Evolutionary conservation across 768 basidiomycete species (phyloP), one percentile per base, ranked within the genome.

Genomic region (Pisolithus orientalis): DNA sequence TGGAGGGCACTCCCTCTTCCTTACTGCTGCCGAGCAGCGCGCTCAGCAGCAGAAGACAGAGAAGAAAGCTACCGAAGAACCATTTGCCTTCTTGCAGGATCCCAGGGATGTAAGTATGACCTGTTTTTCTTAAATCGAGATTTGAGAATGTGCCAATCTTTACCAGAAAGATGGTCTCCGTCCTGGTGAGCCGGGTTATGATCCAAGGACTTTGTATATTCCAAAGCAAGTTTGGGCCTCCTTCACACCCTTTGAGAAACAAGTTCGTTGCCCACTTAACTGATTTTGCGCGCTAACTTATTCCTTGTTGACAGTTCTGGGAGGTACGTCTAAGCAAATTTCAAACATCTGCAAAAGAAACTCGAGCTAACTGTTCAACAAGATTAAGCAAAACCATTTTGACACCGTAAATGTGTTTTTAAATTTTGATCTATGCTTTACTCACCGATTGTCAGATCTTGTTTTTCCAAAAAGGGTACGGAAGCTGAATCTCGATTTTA

Each of bases 301-400:
- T 5, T 34, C 11, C 34, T 47, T 50, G 10, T 38, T 4, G 49
- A 24, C 62, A 91, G 80, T 90, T 90, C 54, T 86, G 84, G 84
- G 84, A 86, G 79, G 82, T 81, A 62, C 38, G 80, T 70, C 11
- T 16, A 43, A 11, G 34, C 27, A 45, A 9, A 43, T 46, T 52
- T 39, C 31, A 13, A 14, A 24, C 38, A 47, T 47, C 21, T 44
- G 34, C 38, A 6, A 39, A 39, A 25, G 6, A 38, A 9, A 47
- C 49, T 39, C 65, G 49, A 64, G 76, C n/a, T 52, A n/a, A 28
- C 43, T n/a, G 50, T 39, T n/a, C 25, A 21, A 17, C 74, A 68
- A 92, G 78, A 99, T 99, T 75, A 99, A 97, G 66, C 92, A 95
- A 69, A 87, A 94, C 62, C 94, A 98, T 64, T 97, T 83, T 65